phyloP scores from a whole-genome alignment of 305 asterid species.

The Fraxinus velutina region DNA sequence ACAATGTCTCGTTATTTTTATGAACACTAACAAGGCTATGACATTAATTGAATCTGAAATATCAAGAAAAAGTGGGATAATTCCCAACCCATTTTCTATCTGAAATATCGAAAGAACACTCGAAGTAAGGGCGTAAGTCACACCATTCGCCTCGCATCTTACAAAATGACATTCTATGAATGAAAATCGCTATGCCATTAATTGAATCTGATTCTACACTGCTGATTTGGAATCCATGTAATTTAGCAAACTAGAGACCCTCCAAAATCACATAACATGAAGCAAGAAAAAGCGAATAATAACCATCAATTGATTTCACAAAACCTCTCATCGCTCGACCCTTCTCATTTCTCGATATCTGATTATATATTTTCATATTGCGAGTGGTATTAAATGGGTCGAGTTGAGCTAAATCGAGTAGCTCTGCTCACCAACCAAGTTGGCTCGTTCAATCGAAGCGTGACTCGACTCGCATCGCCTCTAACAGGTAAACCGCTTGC shows the following conservation, averaged over 20 bases:
- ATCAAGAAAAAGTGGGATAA: too few relatives aligned
- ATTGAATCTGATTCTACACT: not conserved
- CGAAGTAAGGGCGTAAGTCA: not conserved
- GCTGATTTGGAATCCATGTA: not conserved
- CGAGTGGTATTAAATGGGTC: not conserved
- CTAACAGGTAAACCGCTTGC: too few relatives aligned
- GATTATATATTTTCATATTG: too few relatives aligned
- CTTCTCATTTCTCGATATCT: not conserved
- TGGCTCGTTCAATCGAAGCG: not conserved
- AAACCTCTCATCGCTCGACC: not conserved
- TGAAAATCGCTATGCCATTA: not conserved
- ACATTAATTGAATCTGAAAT: too few relatives aligned
- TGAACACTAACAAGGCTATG: too few relatives aligned
- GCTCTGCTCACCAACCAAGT: not conserved
- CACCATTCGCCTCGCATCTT: not conserved
- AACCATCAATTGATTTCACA: not conserved
- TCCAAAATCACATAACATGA: not conserved
- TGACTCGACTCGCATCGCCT: not conserved
- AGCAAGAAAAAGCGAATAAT: not conserved
- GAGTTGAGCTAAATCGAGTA: not conserved
- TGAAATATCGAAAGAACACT: not conserved
- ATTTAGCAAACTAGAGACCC: not conserved
- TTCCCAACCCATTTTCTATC: not conserved
- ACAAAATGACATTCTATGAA: not conserved
- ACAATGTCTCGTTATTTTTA: not conserved